phyloP scores from a whole-genome alignment of 306 rosid genomes.

The Citrullus amarus region DNA sequence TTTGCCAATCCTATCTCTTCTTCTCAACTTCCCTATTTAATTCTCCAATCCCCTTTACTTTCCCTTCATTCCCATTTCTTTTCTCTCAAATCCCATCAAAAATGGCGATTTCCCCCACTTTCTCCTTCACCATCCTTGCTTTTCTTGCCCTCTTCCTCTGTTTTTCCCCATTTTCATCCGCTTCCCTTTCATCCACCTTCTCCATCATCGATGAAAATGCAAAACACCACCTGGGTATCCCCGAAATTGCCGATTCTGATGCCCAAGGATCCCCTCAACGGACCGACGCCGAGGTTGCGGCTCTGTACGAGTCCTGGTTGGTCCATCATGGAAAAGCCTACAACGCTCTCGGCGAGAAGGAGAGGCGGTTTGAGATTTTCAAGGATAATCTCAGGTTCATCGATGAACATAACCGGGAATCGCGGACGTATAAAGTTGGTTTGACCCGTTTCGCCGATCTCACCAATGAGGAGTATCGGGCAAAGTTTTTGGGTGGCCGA shows the following conservation, averaged over 20 bases:
- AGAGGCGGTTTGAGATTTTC: conserved; percentile 49
- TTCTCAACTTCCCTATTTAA: not conserved
- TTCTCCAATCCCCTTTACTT: not conserved
- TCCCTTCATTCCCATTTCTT: not conserved
- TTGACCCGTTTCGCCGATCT: conserved; percentile 69
- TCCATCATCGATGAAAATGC: conserved; percentile 65
- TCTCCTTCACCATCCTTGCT: not conserved
- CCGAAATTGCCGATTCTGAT: conserved; percentile 37
- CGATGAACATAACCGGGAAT: conserved; percentile 33
- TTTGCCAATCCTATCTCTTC: not conserved
- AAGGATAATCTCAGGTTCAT: conserved; percentile 54
- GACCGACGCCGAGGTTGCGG: conserved; percentile 20
- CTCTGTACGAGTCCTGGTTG: conserved; percentile 57
- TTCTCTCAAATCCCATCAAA: not conserved
- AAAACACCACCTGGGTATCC: conserved; percentile 15
- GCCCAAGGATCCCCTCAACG: conserved; percentile 8
- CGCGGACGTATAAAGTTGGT: conserved; percentile 36
- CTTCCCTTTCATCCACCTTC: conserved; percentile 16
- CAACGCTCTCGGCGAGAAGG: conserved; percentile 64
- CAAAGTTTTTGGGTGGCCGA: conserved; percentile 29
- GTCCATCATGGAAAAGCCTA: conserved; percentile 47
- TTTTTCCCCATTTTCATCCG: conserved; percentile 5
- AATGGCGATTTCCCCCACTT: not conserved
- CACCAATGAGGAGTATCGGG: conserved; percentile 56
- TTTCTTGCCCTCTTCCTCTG: conserved; percentile 5